These are phyloP conservation scores for Monosporascus ibericus DNA, from an alignment of 2,329 filamentous ascomycete species.

Conservation along the genomic window DNA sequence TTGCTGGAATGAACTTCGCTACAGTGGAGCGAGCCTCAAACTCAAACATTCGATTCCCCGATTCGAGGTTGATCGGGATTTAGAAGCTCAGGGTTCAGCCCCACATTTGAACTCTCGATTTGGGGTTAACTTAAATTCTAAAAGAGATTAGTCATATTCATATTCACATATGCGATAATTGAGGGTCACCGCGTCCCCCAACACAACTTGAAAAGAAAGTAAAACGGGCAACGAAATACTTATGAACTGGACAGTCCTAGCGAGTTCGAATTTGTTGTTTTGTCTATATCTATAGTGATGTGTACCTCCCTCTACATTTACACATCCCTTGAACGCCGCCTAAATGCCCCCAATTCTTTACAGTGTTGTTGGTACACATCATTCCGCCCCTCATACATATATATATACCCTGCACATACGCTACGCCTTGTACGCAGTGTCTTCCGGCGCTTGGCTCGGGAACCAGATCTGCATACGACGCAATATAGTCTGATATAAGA, in stretches of 20 bases:
- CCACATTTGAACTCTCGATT: neutral
- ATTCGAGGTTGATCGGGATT: conserved; percentile 5
- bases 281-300: conserved; percentile 11
- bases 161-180: too few species aligned
- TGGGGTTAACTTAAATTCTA: too few species aligned
- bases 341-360: conserved; percentile 20
- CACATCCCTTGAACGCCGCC: conserved; percentile 22
- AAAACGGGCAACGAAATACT: too few species aligned
- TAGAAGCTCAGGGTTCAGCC: neutral
- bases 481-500: conserved; percentile 85
- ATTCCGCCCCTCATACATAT: neutral
- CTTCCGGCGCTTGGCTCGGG: conserved; percentile 27
- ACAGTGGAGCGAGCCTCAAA: neutral
- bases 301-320: conserved; percentile 1
- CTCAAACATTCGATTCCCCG: neutral
- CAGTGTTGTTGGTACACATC: conserved; percentile 14
- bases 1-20: neutral
- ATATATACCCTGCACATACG: neutral
- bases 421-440: conserved; percentile 14
- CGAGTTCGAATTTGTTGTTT: neutral
- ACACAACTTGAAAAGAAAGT: too few species aligned
- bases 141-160: too few species aligned
- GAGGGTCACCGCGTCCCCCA: too few species aligned
- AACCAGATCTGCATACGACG: conserved; percentile 61
- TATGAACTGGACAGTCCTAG: too few species aligned